phyloP scores from a whole-genome alignment of 805 yeast genomes.

The Yamadazyma tumulicola region DNA sequence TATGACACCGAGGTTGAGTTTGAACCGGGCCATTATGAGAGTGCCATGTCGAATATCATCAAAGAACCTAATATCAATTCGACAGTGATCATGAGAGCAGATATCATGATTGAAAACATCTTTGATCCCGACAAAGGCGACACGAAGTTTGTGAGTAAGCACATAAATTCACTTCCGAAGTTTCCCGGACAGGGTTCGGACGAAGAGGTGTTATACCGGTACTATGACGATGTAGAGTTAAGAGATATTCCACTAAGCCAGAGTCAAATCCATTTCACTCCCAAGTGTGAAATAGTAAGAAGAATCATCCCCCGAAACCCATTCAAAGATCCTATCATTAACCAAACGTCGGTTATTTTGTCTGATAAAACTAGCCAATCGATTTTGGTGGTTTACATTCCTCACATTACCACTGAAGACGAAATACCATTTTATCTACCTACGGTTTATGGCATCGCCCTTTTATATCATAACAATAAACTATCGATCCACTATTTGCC shows the following conservation, averaged over 20 bases:
- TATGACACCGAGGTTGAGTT: slow-evolving; percentile 50
- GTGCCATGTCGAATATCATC: slow-evolving; percentile 77
- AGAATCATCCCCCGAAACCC: slow-evolving; percentile 92
- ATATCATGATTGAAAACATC: slow-evolving; percentile 55
- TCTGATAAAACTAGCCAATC: slow-evolving; percentile 26
- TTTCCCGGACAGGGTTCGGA: slow-evolving; percentile 26
- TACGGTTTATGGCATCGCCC: slow-evolving; percentile 72
- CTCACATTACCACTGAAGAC: slow-evolving; percentile 59
- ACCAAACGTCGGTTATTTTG: slow-evolving; percentile 72
- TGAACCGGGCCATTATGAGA: slow-evolving; percentile 54
- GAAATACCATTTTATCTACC: slow-evolving; percentile 90
- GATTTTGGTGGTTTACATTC: slow-evolving; percentile 66
- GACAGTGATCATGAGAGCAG: slow-evolving; percentile 86
- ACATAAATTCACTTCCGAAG: slow-evolving; percentile 26
- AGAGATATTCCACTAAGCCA: slow-evolving; percentile 25
- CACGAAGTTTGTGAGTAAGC: slow-evolving; percentile 25
- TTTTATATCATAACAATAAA: slow-evolving; percentile 45
- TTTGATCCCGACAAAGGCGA: slow-evolving; percentile 36
- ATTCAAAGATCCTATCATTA: slow-evolving; percentile 73
- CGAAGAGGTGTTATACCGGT: slow-evolving; percentile 24
- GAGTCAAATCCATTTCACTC: slow-evolving; percentile 21
- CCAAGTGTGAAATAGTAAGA: slow-evolving; percentile 60
- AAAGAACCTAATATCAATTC: slow-evolving; percentile 88
- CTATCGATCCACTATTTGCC: slow-evolving; percentile 78
- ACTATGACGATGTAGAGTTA: slow-evolving; percentile 31